Percentiles rank a stretch among this genome's conserved stretches.
phyloP scores from a whole-genome alignment of 108 stramenopile species.

The Stephanodiscus minutulus region DNA sequence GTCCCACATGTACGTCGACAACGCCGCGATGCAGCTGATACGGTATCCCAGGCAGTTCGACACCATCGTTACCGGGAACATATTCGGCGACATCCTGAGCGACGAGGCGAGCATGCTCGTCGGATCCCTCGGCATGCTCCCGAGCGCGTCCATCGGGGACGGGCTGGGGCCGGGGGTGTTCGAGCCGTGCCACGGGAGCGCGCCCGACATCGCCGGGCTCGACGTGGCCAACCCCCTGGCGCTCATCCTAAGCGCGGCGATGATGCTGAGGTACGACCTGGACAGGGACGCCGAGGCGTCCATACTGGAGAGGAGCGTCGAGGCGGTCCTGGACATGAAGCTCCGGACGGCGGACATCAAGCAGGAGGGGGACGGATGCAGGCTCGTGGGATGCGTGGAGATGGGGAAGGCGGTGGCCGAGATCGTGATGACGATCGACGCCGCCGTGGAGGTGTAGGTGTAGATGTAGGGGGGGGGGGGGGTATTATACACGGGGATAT shows the following conservation, averaged over 20 bases:
- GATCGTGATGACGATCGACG: slow-evolving; percentile 52
- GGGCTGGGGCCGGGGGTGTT: slow-evolving; percentile 94
- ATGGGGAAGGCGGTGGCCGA: slow-evolving; percentile 88
- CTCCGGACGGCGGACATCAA: slow-evolving; percentile 93
- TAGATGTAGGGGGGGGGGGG: neutral
- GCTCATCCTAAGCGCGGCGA: slow-evolving; percentile 97
- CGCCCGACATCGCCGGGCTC: slow-evolving; percentile 97
- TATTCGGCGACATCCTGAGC: slow-evolving; percentile 98
- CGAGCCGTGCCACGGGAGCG: slow-evolving; percentile 98
- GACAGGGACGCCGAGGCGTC: slow-evolving; percentile 88
- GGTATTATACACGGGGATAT: too few species aligned
- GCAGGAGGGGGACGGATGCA: slow-evolving; percentile 87
- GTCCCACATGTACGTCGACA: slow-evolving; percentile 98
- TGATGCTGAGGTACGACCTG: slow-evolving; percentile 97
- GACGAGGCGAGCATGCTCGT: slow-evolving; percentile 98
- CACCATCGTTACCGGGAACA: slow-evolving; percentile 97
- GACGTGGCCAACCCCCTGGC: slow-evolving; percentile 98
- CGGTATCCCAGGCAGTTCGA: slow-evolving; percentile 99
- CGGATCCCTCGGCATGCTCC: slow-evolving; percentile 97
- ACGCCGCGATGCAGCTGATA: slow-evolving; percentile 99
- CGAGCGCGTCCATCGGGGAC: slow-evolving; percentile 95
- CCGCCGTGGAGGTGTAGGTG: slow-evolving; percentile 36
- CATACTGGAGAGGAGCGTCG: slow-evolving; percentile 89
- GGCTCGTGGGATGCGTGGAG: slow-evolving; percentile 86
- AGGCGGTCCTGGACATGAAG: slow-evolving; percentile 87